These are phyloP conservation scores for Dillenia turbinata DNA, from an alignment of 164 flowering plant genomes.

Conservation along the genomic window DNA sequence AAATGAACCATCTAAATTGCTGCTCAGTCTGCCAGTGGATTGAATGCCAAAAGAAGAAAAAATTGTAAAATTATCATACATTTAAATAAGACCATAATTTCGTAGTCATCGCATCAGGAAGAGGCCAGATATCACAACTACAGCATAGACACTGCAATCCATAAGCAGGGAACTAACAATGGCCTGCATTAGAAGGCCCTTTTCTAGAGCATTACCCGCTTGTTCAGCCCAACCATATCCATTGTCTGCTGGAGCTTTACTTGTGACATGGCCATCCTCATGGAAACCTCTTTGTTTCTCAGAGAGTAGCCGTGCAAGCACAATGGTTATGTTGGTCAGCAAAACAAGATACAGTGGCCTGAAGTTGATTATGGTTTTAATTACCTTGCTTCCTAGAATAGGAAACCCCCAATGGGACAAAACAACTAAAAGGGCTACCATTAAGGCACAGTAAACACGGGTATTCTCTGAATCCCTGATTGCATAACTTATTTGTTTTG, in stretches of 20 bases:
- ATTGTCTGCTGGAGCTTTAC: slow-evolving; percentile 13
- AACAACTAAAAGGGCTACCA: slow-evolving; percentile 49
- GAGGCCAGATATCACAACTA: slow-evolving; percentile 58
- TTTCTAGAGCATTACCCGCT: slow-evolving; percentile 46
- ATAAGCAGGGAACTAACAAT: slow-evolving; percentile 42
- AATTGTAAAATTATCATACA: neutral
- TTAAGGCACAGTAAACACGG: slow-evolving; percentile 40
- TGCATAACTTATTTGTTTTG: slow-evolving; percentile 37
- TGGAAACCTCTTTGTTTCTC: slow-evolving; percentile 13
- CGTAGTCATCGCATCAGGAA: slow-evolving; percentile 17
- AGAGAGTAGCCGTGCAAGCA: slow-evolving; percentile 36
- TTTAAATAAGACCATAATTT: neutral
- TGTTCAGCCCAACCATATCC: slow-evolving; percentile 35
- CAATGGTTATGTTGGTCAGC: slow-evolving; percentile 49
- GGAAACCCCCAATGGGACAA: slow-evolving; percentile 41
- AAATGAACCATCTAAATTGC: too few species aligned
- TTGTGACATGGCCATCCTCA: slow-evolving; percentile 8
- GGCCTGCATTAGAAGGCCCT: slow-evolving; percentile 44
- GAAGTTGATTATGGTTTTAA: slow-evolving; percentile 30
- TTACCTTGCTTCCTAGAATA: slow-evolving; percentile 23
- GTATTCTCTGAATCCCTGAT: slow-evolving; percentile 39
- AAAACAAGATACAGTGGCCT: slow-evolving; percentile 57
- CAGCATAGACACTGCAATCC: slow-evolving; percentile 67
- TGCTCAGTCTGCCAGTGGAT: too few species aligned
- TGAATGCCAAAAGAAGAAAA: too few species aligned